Evolutionary conservation across 345 rosid genomes (phyloP), one percentile per base, ranked within the genome.

Genomic region (Pelargonium nanum): DNA sequence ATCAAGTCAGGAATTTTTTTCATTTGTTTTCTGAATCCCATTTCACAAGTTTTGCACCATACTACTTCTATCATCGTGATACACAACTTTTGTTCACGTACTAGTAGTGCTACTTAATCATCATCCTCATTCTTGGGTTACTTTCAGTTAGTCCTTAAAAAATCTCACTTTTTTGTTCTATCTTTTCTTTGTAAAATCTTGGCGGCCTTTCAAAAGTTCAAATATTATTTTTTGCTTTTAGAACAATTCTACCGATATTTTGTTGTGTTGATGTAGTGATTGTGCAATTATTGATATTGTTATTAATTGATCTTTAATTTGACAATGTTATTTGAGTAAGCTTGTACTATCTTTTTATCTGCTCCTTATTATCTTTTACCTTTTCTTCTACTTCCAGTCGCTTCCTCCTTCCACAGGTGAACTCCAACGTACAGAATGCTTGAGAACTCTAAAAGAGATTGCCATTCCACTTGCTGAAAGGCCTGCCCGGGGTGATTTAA

Each of bases 401-500:
- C 88, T 86, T 69, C 81, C 84, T 54, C 73, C 97, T 55, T 81
- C 99, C 50, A 74, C 76, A 15, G 97, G 92, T 64, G 99, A 93
- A 80, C 77, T 89, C 66, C 97, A 87, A 67, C 83, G 99, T 65
- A 78, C 96, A 55, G 99, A 89, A 77, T 87, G 94, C 72, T 67
- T 93, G 77, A 83, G 91, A 77, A 79, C 94, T 68, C 92, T 89
- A 24, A 85, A 80, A 78, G 96, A 89, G 65, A 80, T 87, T 76
- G 90, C 90, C 62, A 76, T 75, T 65, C 86, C 91, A 78, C 92
- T 93, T 80, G 94, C 99, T 64, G 97, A 89, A 82, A 87, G 97
- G 72, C 96, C 97, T 15, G 97, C 96, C 51, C 88, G 91, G 56
- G 96, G 94, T 75, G 99, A 93, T 81, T 83, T 89, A 75, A 87